These are phyloP conservation scores for Musa troglodytarum DNA, from an alignment of 176 grass and related monocot species.

Conservation along the genomic window DNA sequence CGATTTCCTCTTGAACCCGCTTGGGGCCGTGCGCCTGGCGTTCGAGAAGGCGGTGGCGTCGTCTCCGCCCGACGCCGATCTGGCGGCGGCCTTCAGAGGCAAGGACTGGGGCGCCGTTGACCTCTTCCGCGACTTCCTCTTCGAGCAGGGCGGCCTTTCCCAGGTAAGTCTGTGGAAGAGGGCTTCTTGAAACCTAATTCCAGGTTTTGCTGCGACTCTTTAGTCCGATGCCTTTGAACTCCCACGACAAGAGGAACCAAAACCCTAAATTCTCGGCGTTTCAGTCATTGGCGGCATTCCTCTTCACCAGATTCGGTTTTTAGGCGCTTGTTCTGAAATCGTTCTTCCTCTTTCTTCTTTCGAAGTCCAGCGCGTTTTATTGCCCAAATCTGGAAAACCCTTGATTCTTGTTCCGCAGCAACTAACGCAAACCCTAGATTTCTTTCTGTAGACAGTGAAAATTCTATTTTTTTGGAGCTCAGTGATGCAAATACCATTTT, in stretches of 20 bases:
- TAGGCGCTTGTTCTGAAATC: too few species aligned
- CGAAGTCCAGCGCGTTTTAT: too few species aligned
- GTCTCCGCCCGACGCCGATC: constrained; percentile 37
- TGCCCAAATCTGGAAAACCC: too few species aligned
- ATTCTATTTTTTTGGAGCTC: too few species aligned
- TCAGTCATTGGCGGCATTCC: neutral
- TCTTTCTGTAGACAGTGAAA: neutral
- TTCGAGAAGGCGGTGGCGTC: constrained; percentile 60
- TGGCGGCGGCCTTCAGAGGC: constrained; percentile 53
- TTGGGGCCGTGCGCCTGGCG: constrained; percentile 73
- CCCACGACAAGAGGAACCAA: neutral
- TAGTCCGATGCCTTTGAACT: neutral
- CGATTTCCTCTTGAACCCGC: constrained; percentile 70
- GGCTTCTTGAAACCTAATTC: neutral
- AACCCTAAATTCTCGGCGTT: neutral
- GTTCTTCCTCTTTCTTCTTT: too few species aligned
- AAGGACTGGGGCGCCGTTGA: constrained; percentile 80
- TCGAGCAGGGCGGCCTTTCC: constrained; percentile 55
- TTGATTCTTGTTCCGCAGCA: too few species aligned
- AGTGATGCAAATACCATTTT: neutral
- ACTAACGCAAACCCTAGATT: neutral
- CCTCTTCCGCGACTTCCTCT: constrained; percentile 74
- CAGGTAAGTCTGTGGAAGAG: constrained; percentile 27
- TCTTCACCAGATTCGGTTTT: too few species aligned
- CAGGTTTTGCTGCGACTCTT: neutral